Percentiles rank a stretch among this genome's conserved stretches.
These are phyloP conservation scores for Leishmania lainsoni DNA, from an alignment of 208 protist species.

Conservation along the genomic window DNA sequence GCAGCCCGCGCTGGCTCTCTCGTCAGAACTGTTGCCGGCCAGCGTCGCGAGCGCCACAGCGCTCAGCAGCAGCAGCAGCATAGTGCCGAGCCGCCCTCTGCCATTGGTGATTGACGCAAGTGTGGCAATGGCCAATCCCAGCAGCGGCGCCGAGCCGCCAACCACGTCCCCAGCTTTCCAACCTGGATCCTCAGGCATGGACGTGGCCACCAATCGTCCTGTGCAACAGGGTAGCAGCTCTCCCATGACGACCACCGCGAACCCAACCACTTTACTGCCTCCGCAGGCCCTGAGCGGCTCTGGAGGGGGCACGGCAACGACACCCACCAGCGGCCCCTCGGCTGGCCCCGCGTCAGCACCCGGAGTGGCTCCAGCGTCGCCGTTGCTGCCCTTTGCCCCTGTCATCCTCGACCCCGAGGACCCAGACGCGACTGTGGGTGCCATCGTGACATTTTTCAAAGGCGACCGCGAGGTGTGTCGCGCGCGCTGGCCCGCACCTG, in stretches of 20 bases:
- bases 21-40: slow-evolving; percentile 13
- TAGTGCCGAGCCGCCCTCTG: neutral
- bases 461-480: slow-evolving; percentile 41
- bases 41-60: slow-evolving; percentile 10
- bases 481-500: slow-evolving; percentile 67
- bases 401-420: slow-evolving; percentile 34
- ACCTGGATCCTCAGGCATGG: slow-evolving; percentile 23
- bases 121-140: slow-evolving; percentile 7
- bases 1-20: slow-evolving; percentile 15
- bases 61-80: neutral
- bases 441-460: slow-evolving; percentile 52
- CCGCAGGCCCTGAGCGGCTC: neutral
- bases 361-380: slow-evolving; percentile 7
- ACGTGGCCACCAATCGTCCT: slow-evolving; percentile 4
- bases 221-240: neutral
- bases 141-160: slow-evolving; percentile 15
- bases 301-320: slow-evolving; percentile 7
- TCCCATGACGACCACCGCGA: slow-evolving; percentile 6
- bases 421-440: slow-evolving; percentile 34
- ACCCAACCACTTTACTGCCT: neutral
- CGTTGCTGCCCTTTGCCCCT: slow-evolving; percentile 22
- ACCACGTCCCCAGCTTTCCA: slow-evolving; percentile 28
- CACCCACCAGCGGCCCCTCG: slow-evolving; percentile 14
- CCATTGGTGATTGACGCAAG: neutral
- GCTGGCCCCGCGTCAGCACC: slow-evolving; percentile 5